These are phyloP conservation scores for Diaporthe capsici DNA, from an alignment of 2,329 filamentous ascomycete species.

Conservation along the genomic window DNA sequence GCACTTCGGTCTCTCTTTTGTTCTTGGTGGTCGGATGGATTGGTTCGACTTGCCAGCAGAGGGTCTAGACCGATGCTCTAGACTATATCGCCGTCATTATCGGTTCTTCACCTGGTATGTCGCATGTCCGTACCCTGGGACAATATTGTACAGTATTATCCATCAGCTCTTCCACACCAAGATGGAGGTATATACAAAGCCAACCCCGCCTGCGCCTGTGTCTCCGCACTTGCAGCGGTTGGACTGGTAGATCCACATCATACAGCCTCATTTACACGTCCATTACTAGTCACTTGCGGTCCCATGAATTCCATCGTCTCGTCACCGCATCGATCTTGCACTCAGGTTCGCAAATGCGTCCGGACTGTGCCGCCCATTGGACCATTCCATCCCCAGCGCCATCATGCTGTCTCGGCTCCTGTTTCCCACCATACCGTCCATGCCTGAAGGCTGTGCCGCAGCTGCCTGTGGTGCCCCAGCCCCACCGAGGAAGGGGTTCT, in stretches of 20 bases:
- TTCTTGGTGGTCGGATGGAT: background rate
- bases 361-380: conserved; percentile 81
- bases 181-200: conserved; percentile 10
- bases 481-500: conserved; percentile 70
- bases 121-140: background rate
- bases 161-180: conserved; percentile 4
- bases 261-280: conserved; percentile 25
- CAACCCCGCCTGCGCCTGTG: conserved; percentile 22
- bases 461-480: conserved; percentile 46
- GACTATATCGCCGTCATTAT: conserved; percentile 5
- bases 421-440: conserved; percentile 51
- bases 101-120: background rate
- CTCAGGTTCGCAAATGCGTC: conserved; percentile 85
- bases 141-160: conserved; percentile 35
- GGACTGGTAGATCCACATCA: conserved; percentile 6
- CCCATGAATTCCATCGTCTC: conserved; percentile 33
- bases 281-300: background rate
- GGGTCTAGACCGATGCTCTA: background rate
- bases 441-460: conserved; percentile 42
- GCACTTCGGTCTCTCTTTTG: background rate
- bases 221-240: conserved; percentile 15
- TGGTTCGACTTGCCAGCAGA: background rate
- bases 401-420: conserved; percentile 82
- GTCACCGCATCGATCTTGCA: conserved; percentile 65
- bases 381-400: conserved; percentile 75